These are phyloP conservation scores for Phytophthora podocarpi DNA, from an alignment of 352 stramenopile species.

Conservation along the genomic window DNA sequence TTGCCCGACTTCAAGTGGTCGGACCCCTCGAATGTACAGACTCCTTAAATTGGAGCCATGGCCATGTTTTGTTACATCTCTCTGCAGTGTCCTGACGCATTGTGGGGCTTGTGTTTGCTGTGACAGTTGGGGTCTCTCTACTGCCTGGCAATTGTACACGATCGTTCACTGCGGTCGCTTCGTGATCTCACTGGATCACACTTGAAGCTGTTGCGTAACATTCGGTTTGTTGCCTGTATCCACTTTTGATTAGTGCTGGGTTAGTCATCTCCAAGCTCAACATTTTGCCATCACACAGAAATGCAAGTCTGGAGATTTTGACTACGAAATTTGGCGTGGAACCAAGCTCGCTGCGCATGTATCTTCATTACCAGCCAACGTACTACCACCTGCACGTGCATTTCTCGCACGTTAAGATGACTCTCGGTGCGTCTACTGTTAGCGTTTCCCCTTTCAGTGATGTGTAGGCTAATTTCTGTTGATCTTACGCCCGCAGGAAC, in stretches of 20 bases:
- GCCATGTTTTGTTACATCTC: too few species aligned
- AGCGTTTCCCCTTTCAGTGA: too few species aligned
- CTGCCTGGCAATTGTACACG: constrained; percentile 73
- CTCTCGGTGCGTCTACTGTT: constrained; percentile 50
- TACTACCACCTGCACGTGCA: constrained; percentile 91
- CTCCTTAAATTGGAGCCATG: too few species aligned
- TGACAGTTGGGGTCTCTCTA: constrained; percentile 71
- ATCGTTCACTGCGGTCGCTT: constrained; percentile 69
- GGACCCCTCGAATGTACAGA: constrained; percentile 61
- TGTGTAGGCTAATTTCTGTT: neutral
- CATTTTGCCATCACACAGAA: constrained; percentile 38
- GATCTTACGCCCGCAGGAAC: constrained; percentile 66
- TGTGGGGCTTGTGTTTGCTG: neutral
- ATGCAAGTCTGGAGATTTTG: constrained; percentile 62
- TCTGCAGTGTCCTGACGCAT: neutral
- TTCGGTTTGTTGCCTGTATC: constrained; percentile 44
- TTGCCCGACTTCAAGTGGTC: constrained; percentile 89
- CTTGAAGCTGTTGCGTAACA: constrained; percentile 60
- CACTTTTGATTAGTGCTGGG: neutral
- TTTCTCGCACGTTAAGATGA: constrained; percentile 87
- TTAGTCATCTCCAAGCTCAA: neutral
- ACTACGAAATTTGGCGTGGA: constrained; percentile 58
- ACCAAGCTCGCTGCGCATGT: constrained; percentile 69
- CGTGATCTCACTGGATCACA: constrained; percentile 64
- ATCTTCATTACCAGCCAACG: constrained; percentile 89